These are phyloP conservation scores for Pelargonium myrrhifolium DNA, from an alignment of 441 rosid species.

Conservation along the genomic window DNA sequence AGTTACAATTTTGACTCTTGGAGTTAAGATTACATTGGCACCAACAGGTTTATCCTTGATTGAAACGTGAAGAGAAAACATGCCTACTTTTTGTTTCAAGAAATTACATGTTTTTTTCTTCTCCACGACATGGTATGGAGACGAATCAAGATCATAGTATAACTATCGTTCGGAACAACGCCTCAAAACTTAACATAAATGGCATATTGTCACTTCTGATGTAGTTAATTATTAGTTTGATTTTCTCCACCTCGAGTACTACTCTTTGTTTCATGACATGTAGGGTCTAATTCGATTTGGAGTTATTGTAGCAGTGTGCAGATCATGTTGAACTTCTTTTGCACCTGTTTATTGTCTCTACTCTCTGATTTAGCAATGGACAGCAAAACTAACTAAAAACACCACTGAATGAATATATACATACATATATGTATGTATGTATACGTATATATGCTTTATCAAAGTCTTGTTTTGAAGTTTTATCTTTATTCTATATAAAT, in stretches of 20 bases:
- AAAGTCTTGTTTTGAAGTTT: not conserved
- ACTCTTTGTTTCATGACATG: not conserved
- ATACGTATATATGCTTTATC: too few species aligned
- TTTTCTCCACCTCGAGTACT: conserved; percentile 1
- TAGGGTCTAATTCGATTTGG: not conserved
- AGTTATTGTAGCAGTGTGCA: not conserved
- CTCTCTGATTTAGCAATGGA: too few species aligned
- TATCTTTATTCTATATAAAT: not conserved
- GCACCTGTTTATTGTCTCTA: too few species aligned
- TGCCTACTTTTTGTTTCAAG: too few species aligned
- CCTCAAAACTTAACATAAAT: not conserved
- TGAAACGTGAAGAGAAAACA: not conserved
- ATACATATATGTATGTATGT: not conserved
- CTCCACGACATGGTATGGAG: too few species aligned
- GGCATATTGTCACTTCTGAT: not conserved
- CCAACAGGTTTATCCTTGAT: not conserved
- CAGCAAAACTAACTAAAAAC: not conserved
- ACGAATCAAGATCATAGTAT: too few species aligned
- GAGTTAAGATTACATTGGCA: not conserved
- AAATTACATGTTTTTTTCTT: too few species aligned
- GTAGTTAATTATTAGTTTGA: not conserved
- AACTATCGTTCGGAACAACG: not conserved
- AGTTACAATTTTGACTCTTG: not conserved
- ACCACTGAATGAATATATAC: not conserved
- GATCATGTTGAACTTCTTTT: not conserved